phyloP scores from a whole-genome alignment of 1,139 yeast genomes.

The Geotrichum europaeum region DNA sequence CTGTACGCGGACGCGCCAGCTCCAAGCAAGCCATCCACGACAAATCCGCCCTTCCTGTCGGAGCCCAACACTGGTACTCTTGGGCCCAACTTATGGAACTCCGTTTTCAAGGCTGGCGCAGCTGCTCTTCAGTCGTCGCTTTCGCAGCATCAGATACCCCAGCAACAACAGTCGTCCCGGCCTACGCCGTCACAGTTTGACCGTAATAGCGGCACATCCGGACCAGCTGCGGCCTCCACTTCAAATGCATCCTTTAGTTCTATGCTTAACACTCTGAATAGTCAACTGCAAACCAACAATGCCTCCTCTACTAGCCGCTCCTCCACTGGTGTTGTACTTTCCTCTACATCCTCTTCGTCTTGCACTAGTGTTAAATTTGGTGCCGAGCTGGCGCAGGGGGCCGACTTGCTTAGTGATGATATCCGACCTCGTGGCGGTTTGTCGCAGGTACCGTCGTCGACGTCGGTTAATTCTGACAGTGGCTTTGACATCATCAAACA shows the following conservation, averaged over 20 bases:
- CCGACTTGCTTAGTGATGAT: background rate
- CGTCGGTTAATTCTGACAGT: conserved; percentile 8
- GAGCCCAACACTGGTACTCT: conserved; percentile 1
- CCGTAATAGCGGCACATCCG: background rate
- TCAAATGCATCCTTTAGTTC: conserved; percentile 2
- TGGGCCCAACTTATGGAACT: conserved; percentile 12
- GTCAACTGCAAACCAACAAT: conserved; percentile 2
- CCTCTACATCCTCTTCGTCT: background rate
- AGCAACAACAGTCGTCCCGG: background rate
- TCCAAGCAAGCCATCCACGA: background rate
- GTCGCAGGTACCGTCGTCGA: conserved; percentile 4
- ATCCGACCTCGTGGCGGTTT: background rate
- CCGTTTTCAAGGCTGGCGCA: conserved; percentile 15
- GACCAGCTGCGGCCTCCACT: background rate
- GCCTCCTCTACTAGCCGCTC: background rate
- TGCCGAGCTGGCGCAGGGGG: background rate
- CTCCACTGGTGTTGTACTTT: background rate
- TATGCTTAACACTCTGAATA: background rate
- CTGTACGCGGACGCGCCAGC: background rate
- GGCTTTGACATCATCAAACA: conserved; percentile 14
- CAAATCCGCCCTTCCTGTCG: background rate
- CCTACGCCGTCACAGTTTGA: background rate
- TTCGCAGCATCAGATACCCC: conserved; percentile 1
- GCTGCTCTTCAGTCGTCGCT: conserved; percentile 14
- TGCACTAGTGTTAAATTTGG: background rate